Evolutionary conservation across 2,329 filamentous ascomycete species (phyloP).

Genomic region (Laburnicola sp.): DNA sequence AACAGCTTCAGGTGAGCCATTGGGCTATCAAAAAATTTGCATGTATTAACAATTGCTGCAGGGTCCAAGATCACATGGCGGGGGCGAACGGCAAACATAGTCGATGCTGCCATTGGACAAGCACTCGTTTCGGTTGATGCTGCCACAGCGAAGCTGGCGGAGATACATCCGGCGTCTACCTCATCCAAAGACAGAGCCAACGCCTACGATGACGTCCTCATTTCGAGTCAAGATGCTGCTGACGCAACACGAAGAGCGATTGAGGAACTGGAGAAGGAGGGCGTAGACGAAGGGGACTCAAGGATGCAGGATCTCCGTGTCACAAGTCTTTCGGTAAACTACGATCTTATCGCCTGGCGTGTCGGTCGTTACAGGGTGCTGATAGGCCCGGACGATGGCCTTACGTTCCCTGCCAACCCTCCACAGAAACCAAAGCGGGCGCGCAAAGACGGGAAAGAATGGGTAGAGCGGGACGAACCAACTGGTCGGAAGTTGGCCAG

Average conservation of each 20-base stretch:
- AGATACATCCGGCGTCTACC: constrained; percentile 47
- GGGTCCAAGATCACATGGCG: constrained; percentile 78
- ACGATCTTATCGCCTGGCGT: constrained; percentile 90
- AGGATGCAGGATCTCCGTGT: constrained; percentile 93
- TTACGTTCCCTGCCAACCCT: constrained; percentile 58
- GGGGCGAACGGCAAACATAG: constrained; percentile 79
- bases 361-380: constrained; percentile 90
- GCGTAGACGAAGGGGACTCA: constrained; percentile 77
- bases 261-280: constrained; percentile 83
- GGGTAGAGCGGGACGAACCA: constrained; percentile 62
- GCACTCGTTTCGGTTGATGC: constrained; percentile 71
- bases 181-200: constrained; percentile 71
- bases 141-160: constrained; percentile 56
- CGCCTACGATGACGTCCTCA: constrained; percentile 88
- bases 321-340: constrained; percentile 90
- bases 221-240: constrained; percentile 87
- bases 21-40: background rate
- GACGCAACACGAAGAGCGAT: constrained; percentile 93
- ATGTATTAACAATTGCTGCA: constrained; percentile 18
- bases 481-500: constrained; percentile 75
- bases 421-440: constrained; percentile 57
- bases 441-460: constrained; percentile 54
- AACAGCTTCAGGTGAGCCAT: constrained; percentile 51
- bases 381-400: constrained; percentile 79
- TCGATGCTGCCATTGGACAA: constrained; percentile 88